phyloP scores from a whole-genome alignment of 2,329 filamentous ascomycete species.

The Neofusicoccum ribis region DNA sequence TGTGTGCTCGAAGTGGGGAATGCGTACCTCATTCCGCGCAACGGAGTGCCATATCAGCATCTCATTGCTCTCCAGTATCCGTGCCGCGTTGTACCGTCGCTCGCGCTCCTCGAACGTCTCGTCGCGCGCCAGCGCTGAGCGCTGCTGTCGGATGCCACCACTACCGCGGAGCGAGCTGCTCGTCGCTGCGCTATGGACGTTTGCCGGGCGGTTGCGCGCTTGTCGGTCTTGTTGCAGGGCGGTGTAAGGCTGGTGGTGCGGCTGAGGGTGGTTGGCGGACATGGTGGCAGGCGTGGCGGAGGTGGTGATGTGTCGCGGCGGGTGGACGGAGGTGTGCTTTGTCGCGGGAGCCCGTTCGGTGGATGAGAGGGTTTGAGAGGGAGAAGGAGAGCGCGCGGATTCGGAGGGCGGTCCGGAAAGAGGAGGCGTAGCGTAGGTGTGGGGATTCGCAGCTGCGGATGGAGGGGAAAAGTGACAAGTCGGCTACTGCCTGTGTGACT shows the following conservation, averaged over 20 bases:
- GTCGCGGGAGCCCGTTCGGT: too few species aligned
- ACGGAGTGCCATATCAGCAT: conserved; percentile 38
- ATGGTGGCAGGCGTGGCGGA: neutral
- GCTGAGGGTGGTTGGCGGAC: neutral
- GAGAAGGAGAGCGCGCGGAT: neutral
- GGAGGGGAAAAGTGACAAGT: conserved; percentile 4
- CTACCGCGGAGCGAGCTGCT: neutral
- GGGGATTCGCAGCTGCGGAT: neutral
- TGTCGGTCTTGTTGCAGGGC: conserved; percentile 31
- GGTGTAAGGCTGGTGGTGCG: conserved; percentile 21
- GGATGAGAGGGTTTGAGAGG: neutral
- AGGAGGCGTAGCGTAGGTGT: neutral
- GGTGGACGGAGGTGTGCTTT: too few species aligned
- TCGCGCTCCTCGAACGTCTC: conserved; percentile 33
- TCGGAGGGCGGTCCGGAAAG: neutral
- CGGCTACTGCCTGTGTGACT: neutral
- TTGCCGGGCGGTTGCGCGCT: conserved; percentile 25
- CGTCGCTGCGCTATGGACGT: conserved; percentile 17
- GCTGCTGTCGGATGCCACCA: neutral
- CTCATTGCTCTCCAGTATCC: conserved; percentile 37
- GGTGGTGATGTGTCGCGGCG: neutral
- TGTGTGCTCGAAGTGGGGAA: too few species aligned
- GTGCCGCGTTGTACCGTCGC: conserved; percentile 31
- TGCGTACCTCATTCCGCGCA: conserved; percentile 35
- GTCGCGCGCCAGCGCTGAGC: conserved; percentile 7